Percentiles rank a stretch among this genome's conserved stretches.
phyloP scores from a whole-genome alignment of 2,329 filamentous ascomycete species.

The Arthrobotrys sphaeroides region DNA sequence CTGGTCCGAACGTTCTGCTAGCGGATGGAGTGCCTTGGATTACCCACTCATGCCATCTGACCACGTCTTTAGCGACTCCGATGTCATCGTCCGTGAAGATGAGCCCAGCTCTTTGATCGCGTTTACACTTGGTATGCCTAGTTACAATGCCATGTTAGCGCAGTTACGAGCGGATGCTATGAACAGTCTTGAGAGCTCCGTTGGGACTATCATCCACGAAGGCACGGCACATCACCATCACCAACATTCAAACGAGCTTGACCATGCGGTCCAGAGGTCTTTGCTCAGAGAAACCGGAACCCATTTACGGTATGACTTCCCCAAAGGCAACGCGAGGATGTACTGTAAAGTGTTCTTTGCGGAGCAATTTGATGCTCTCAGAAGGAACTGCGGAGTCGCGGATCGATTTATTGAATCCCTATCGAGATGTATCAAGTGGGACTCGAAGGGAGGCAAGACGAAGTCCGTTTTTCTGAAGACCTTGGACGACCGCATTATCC shows the following conservation, averaged over 20 bases:
- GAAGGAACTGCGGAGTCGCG: constrained; percentile 89
- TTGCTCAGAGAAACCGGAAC: constrained; percentile 85
- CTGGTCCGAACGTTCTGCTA: constrained; percentile 96
- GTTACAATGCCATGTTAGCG: constrained; percentile 83
- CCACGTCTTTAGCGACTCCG: constrained; percentile 95
- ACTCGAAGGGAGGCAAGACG: constrained; percentile 96
- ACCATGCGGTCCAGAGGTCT: constrained; percentile 83
- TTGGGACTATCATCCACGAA: constrained; percentile 57
- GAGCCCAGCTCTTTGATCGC: constrained; percentile 97
- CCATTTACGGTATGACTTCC: constrained; percentile 95
- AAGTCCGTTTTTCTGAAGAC: constrained; percentile 98
- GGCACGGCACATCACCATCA: constrained; percentile 51
- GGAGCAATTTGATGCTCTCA: constrained; percentile 94
- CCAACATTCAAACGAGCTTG: constrained; percentile 60
- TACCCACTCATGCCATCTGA: constrained; percentile 84
- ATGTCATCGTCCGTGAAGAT: constrained; percentile 96
- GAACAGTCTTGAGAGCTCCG: constrained; percentile 59
- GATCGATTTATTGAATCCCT: constrained; percentile 95
- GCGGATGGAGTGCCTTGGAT: constrained; percentile 89
- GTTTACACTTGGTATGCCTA: constrained; percentile 84
- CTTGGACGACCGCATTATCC: constrained; percentile 88
- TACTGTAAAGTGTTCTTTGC: constrained; percentile 99
- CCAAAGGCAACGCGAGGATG: constrained; percentile 91
- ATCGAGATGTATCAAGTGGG: constrained; percentile 95
- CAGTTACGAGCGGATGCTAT: constrained; percentile 67